Evolutionary conservation across 495 filamentous ascomycete genomes (phyloP), one percentile per base, ranked within the genome.

Genomic region (Pyrenula massariospora): DNA sequence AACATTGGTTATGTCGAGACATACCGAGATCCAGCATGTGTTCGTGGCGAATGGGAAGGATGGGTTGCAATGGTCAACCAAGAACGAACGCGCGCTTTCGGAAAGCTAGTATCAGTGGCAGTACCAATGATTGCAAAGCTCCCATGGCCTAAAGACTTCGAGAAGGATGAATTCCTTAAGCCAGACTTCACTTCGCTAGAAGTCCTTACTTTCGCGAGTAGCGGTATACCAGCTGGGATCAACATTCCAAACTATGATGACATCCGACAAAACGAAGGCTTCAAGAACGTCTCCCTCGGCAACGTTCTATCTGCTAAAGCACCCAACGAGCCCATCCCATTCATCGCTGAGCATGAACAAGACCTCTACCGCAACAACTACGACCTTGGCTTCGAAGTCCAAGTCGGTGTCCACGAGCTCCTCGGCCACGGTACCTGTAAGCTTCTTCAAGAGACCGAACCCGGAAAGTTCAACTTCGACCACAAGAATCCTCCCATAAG

Each of bases 1-100:
- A 92, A 97, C 67, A 82, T 97, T 56, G 93, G 93, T 1, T 98
- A 97, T 63, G 86, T 98, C 48, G 93, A 98, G 72, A 95, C 91
- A 0, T 98, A 97, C 65, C 81, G 93, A 53, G 93, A 98, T 66
- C 93, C 93, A 0, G 86, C 89, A 55, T 92, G 93, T 51, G 83
- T 95, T 11, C 78, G 92, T 54, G 91, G 88, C n/a, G 93, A 98
- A 66, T 98, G 93, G 93, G 92, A 97, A 68, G 92, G 90, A 0
- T 93, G 95, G 63, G 88, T 87, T 54, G 86, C 87, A 25, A 76
- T 88, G 60, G 85, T 88, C 25, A 91, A 91, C 59, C 68, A 91
- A 63, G 93, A 96, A 66, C 86, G 91, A 10, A 98, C 93, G 1
- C 78, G 78, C 53, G 90, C 90, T n/a, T 98, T 98, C 59, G 86